A percentile compares a stretch with the other conserved stretches of the same genome.
Conservation (phyloP, 495 filamentous ascomycete genomes). For the Penicillium nucicola region DNA sequence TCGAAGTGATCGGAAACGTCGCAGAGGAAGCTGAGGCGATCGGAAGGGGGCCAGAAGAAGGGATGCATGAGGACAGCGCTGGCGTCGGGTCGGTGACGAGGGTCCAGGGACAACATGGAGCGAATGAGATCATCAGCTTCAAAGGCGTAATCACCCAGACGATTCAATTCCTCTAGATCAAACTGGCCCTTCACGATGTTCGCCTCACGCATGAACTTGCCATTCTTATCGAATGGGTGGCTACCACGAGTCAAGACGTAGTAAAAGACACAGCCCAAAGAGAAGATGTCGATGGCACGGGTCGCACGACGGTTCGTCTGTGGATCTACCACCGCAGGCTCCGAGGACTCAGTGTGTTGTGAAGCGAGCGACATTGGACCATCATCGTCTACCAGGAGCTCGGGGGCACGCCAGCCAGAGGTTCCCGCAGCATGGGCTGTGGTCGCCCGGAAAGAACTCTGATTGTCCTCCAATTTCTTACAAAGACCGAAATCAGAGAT, state of each 20-base stretch:
- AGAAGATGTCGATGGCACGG: constrained; percentile 94
- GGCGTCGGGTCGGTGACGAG: constrained; percentile 67
- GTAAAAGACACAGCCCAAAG: constrained; percentile 91
- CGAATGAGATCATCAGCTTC: constrained; percentile 84
- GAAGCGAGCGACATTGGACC: constrained; percentile 29
- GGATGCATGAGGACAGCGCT: constrained; percentile 81
- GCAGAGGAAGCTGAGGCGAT: constrained; percentile 84
- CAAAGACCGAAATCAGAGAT: constrained; percentile 98
- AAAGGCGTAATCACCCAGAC: constrained; percentile 74
- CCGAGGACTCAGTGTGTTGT: constrained; percentile 51
- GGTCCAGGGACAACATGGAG: constrained; percentile 76
- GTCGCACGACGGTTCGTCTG: constrained; percentile 79
- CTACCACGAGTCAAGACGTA: constrained; percentile 87
- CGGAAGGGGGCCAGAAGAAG: constrained; percentile 91
- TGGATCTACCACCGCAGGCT: constrained; percentile 58
- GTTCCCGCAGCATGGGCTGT: constrained; percentile 93
- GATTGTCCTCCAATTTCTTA: constrained; percentile 95
- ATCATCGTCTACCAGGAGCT: constrained; percentile 80
- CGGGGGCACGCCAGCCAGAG: constrained; percentile 92
- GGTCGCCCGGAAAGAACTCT: constrained; percentile 90
- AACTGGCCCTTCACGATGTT: constrained; percentile 89
- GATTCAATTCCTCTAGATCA: constrained; percentile 66
- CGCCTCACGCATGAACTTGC: constrained; percentile 90
- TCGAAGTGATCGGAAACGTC: constrained; percentile 95
- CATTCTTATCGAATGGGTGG: constrained; percentile 94